Evolutionary conservation across 2,329 filamentous ascomycete genomes (phyloP), one percentile per base, ranked within the genome.

Genomic region (Aspergillus flavus): DNA sequence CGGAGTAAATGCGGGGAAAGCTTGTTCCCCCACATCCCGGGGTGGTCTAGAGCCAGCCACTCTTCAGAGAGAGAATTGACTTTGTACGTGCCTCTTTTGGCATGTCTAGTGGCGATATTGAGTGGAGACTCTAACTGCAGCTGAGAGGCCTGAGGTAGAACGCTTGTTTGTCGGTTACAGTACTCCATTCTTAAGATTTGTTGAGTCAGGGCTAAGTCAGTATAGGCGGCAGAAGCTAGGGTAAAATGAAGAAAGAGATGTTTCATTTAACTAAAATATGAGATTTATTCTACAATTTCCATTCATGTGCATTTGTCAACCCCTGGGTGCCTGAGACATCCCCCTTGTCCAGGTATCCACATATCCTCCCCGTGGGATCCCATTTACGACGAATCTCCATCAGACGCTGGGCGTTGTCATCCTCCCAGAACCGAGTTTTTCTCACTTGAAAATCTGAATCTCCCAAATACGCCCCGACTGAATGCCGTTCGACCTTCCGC

Each of bases 371-470:
- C 3, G 62, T n/a, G 0, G 73, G 72, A 61, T 75, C 73, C 66
- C 67, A 70, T 23, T 64, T 63, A 2, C 58, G 58, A 0, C 71
- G 64, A 30, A 86, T 69, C 21, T 76, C 73, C 78, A 79, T 81
- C 59, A 86, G 61, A 60, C 70, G 78, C 57, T 67, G 68, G 2
- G 75, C 82, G 43, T 81, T 74, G 55, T 80, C 75, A 5, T 79
- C 75, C 4, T 73, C 73, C 85, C 85, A 87, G 69, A 82, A 86
- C 64, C 73, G 79, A 0, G 82, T 81, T 64, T 71, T 72, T 6
- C 83, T 75, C 11, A 75, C 70, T 69, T 82, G 82, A 63, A 86
- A 86, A 69, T 87, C 85, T 0, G 82, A 76, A 65, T 87, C 85
- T 10, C 85, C 85, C 1, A 86, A 72, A 66, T 86, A 86, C n/a